Evolutionary conservation across 495 filamentous ascomycete genomes (phyloP), one percentile per base, ranked within the genome.

Genomic region (Amorphotheca resinae): DNA sequence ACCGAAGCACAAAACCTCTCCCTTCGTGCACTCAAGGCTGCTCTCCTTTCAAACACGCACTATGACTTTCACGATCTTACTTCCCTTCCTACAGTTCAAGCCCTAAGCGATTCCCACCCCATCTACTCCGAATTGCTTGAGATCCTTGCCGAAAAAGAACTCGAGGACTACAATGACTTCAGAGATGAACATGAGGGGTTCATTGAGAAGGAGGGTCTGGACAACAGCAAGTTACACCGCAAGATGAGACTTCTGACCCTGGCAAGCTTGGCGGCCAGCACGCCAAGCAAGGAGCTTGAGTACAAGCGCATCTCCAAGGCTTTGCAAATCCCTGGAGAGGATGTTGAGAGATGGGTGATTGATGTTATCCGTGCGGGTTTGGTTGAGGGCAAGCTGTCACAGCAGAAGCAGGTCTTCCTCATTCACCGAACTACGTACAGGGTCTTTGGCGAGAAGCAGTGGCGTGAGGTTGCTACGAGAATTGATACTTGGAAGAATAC

Each of bases 291-390:
- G 45, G 83, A 86, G 41, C 75, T 98, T 31, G 79, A 87, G 25
- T 98, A 98, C 64, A 68, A 67, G 49, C 70, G 73, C 45, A 95
- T 98, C 54, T 73, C 82, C 32, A 76, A 80, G 44, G 77, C 85
- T 4, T 74, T 98, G 26, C 80, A 88, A 59, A 77, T 98, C 31
- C 76, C 83, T 14, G 50, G 59, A 21, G 78, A 82, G 44, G 86
- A 95, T 34, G 85, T 95, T 8, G 91, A 98, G 71, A 81, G 87
- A 72, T 98, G 91, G 91, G 82, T 94, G 39, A 98, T 98, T 50
- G 93, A 98, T 62, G 86, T 89, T 38, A 94, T 98, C 63, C 83
- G 93, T 31, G 85, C 87, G 31, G 84, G 84, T 25, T 78, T 98
- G 15, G 82, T 96, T 39, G 91, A 98, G 67, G 91, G 91, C 48